Conservation (phyloP, 2,329 filamentous ascomycete species). For the Zymoseptoria crescenta region DNA sequence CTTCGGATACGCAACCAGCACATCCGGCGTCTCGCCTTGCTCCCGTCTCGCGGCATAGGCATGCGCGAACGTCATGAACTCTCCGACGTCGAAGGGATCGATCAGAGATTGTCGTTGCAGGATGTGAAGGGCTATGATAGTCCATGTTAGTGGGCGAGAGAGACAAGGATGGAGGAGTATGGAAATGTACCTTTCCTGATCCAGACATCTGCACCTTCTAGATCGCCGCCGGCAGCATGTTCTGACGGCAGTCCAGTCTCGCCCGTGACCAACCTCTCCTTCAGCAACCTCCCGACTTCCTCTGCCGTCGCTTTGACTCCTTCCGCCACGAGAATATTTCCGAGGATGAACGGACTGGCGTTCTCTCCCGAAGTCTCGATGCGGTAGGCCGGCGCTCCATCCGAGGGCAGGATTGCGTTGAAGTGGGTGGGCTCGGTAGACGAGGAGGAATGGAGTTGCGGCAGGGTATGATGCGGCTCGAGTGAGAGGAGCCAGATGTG, state of each 20-base stretch:
- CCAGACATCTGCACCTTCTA: conserved; percentile 7
- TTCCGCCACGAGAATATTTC: conserved; percentile 12
- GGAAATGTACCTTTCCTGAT: conserved; percentile 5
- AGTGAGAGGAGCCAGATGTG: conserved; percentile 6
- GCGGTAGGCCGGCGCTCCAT: conserved; percentile 4
- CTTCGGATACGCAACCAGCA: conserved; percentile 9
- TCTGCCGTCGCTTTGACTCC: conserved; percentile 7
- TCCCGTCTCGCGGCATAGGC: conserved; percentile 9
- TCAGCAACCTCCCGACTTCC: conserved; percentile 5
- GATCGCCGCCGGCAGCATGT: conserved; percentile 2
- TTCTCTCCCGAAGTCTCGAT: conserved; percentile 1
- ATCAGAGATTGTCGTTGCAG: conserved; percentile 6
- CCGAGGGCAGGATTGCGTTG: neutral
- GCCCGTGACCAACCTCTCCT: conserved; percentile 3
- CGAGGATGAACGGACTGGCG: conserved; percentile 5
- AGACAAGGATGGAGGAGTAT: neutral
- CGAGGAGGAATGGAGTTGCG: neutral
- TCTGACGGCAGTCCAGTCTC: conserved; percentile 5
- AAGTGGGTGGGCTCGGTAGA: conserved; percentile 9
- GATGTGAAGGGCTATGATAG: conserved; percentile 6
- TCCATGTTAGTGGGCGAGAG: neutral
- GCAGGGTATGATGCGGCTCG: conserved; percentile 10
- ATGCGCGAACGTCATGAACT: conserved; percentile 14
- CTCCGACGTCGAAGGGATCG: conserved; percentile 9
- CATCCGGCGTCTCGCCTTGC: conserved; percentile 3